phyloP scores from a whole-genome alignment of 495 filamentous ascomycete genomes.

The Neurospora cerealis region DNA sequence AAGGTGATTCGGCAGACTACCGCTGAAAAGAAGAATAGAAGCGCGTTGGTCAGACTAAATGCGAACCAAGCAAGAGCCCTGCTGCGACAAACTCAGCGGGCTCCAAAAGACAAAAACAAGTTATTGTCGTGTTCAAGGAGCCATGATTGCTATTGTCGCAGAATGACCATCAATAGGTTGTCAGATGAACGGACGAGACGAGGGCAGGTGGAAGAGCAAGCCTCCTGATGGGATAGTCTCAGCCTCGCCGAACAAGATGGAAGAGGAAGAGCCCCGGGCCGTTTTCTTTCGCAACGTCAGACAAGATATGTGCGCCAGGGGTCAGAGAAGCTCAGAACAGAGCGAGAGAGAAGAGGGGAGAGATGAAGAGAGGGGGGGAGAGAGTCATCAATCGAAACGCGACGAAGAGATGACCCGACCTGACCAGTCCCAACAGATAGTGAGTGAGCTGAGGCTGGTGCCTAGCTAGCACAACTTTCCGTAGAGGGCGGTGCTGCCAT shows the following conservation, averaged over 20 bases:
- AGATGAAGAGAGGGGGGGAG: slow-evolving; percentile 1
- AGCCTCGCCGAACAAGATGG: background rate
- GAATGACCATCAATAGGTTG: slow-evolving; percentile 19
- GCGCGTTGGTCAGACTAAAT: slow-evolving; percentile 1
- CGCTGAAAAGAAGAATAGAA: background rate
- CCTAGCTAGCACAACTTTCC: slow-evolving; percentile 10
- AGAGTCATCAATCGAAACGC: background rate
- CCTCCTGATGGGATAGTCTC: slow-evolving; percentile 21
- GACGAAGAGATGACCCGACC: background rate
- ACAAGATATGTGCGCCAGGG: slow-evolving; percentile 3
- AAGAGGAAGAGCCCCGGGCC: background rate
- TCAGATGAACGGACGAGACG: slow-evolving; percentile 26
- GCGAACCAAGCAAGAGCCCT: slow-evolving; percentile 3
- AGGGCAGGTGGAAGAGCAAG: slow-evolving; percentile 5
- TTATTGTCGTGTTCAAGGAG: background rate
- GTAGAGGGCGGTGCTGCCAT: slow-evolving; percentile 10
- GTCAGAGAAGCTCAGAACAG: slow-evolving; percentile 1
- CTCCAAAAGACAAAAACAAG: background rate
- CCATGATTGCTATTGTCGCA: slow-evolving; percentile 9
- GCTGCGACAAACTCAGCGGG: background rate
- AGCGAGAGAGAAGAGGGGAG: slow-evolving; percentile 5
- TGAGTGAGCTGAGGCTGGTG: slow-evolving; percentile 7
- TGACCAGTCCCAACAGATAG: background rate
- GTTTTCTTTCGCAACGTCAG: background rate
- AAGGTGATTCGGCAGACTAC: background rate